These are phyloP conservation scores for Eimeria mitis DNA, from an alignment of 169 alveolate genomes.

Conservation along the genomic window DNA sequence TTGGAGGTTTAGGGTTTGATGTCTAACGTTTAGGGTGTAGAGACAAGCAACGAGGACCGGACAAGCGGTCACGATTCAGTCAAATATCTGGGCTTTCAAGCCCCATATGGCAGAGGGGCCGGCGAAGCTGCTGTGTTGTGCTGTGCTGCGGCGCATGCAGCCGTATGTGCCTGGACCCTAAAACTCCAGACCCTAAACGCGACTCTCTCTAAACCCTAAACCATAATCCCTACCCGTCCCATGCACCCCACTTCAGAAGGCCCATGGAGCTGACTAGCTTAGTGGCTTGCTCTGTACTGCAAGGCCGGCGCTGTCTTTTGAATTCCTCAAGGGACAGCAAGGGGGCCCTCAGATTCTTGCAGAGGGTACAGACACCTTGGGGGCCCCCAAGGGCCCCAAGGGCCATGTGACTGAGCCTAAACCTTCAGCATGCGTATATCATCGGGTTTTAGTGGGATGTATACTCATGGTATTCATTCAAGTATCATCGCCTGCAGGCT, in stretches of 20 bases:
- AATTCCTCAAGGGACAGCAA: background rate
- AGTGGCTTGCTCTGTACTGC: background rate
- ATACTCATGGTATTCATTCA: background rate
- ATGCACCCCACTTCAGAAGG: background rate
- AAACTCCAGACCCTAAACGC: too few species aligned
- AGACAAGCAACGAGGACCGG: background rate
- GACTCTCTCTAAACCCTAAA: too few species aligned
- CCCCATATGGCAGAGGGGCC: background rate
- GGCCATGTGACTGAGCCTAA: background rate
- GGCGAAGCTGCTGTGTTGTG: background rate
- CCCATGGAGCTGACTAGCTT: too few species aligned
- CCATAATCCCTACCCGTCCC: background rate
- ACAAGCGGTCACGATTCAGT: background rate
- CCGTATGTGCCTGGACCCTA: background rate
- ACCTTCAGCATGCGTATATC: background rate
- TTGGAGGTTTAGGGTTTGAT: too few species aligned
- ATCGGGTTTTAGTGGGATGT: background rate
- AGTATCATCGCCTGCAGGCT: background rate
- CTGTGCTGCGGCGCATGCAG: background rate
- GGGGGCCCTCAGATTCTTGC: background rate
- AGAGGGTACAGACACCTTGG: background rate
- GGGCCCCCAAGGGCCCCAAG: background rate
- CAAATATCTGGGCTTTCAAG: background rate
- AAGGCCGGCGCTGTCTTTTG: background rate
- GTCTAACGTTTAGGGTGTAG: background rate